Evolutionary conservation across 495 filamentous ascomycete genomes (phyloP).

Genomic region (Filosporella fistucella): DNA sequence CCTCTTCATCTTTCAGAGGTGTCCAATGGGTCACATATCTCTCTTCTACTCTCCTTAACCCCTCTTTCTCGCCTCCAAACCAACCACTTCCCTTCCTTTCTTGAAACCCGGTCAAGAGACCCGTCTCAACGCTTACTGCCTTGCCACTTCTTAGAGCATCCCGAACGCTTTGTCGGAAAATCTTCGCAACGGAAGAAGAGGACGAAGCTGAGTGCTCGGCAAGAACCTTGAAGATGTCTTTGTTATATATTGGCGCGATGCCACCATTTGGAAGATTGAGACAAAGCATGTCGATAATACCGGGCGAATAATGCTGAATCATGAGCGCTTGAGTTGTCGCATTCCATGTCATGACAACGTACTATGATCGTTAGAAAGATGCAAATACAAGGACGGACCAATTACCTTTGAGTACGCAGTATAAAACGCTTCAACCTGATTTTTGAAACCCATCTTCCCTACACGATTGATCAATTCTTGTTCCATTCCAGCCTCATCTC

Average conservation of each 20-base stretch:
- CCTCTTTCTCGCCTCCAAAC: conserved; percentile 20
- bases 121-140: conserved; percentile 35
- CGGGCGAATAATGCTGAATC: conserved; percentile 31
- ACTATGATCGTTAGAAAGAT: too few relatives aligned
- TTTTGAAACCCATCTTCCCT: conserved; percentile 33
- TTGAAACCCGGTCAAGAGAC: conserved; percentile 16
- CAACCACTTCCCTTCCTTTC: conserved; percentile 10
- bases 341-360: conserved; percentile 32
- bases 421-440: conserved; percentile 35
- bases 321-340: conserved; percentile 10
- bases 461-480: conserved; percentile 30
- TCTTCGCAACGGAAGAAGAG: conserved; percentile 26
- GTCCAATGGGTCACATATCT: conserved; percentile 50
- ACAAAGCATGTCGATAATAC: conserved; percentile 36
- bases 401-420: conserved; percentile 46
- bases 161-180: conserved; percentile 33
- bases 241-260: conserved; percentile 29
- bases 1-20: conserved; percentile 46
- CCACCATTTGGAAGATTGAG: conserved; percentile 30
- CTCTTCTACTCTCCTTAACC: conserved; percentile 26
- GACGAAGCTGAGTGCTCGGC: conserved; percentile 29
- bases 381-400: neutral
- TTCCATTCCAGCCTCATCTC: conserved; percentile 34
- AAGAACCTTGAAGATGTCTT: conserved; percentile 47
- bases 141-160: conserved; percentile 34